Evolutionary conservation across 305 asterid genomes (phyloP).

Genomic region (Petunia hybrid): DNA sequence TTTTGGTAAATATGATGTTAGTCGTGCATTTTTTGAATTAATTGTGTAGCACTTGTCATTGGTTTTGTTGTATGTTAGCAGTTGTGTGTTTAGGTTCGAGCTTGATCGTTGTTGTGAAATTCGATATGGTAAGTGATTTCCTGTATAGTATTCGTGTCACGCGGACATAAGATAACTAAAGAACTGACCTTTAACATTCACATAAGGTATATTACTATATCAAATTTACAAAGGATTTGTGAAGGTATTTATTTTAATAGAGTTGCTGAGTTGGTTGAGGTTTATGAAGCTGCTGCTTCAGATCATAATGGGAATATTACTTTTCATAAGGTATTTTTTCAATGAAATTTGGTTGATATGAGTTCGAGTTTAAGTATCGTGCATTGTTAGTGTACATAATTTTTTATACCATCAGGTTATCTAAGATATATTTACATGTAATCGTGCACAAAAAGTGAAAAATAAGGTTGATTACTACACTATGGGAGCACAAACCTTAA

Average conservation of each 20-base stretch:
- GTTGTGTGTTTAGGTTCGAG: background rate
- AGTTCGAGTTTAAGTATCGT: no score
- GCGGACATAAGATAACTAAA: no score
- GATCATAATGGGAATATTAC: constrained; percentile 82
- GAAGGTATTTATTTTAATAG: constrained; percentile 94
- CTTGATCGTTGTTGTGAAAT: background rate
- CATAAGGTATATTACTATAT: no score
- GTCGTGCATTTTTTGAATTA: background rate
- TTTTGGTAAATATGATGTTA: no score
- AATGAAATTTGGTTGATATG: background rate
- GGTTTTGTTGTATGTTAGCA: background rate
- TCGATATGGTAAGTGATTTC: background rate
- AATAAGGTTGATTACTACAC: no score
- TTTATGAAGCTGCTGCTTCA: constrained; percentile 89
- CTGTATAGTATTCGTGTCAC: no score
- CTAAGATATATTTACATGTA: no score
- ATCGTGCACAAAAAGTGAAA: no score
- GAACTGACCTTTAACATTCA: no score
- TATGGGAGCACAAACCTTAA: no score
- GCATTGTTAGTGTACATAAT: no score
- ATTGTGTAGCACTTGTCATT: background rate
- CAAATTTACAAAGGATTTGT: constrained; percentile 94
- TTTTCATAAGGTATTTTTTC: constrained; percentile 77
- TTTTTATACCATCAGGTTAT: no score
- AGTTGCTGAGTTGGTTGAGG: constrained; percentile 70